Percentiles rank a stretch among this genome's conserved stretches.
phyloP scores from a whole-genome alignment of 495 filamentous ascomycete genomes.

The Daldinia concentrica region DNA sequence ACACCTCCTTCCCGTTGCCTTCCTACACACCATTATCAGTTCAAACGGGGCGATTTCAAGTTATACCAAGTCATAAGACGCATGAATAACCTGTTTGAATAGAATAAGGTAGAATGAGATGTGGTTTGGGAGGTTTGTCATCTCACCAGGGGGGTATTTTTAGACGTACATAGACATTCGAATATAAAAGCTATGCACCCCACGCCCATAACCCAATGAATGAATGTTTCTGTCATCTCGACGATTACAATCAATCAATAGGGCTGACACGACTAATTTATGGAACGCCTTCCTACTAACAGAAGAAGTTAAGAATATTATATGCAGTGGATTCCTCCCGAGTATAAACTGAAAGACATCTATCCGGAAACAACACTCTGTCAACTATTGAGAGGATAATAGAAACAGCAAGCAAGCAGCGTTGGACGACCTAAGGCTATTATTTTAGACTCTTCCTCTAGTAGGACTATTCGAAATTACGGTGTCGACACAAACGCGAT shows the following conservation, averaged over 20 bases:
- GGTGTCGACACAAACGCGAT: slow-evolving; percentile 17
- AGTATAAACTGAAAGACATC: slow-evolving; percentile 8
- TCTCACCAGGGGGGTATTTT: slow-evolving; percentile 30
- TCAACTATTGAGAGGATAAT: background rate
- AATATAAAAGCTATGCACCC: slow-evolving; percentile 42
- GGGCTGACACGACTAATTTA: slow-evolving; percentile 15
- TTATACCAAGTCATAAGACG: slow-evolving; percentile 47
- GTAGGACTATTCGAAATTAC: slow-evolving; percentile 14
- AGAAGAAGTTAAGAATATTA: background rate
- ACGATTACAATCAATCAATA: slow-evolving; percentile 26
- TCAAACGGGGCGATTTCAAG: slow-evolving; percentile 37
- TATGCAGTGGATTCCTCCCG: background rate
- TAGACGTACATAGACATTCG: slow-evolving; percentile 36
- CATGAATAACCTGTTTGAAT: slow-evolving; percentile 31
- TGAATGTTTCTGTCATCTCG: slow-evolving; percentile 23
- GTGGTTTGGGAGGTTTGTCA: slow-evolving; percentile 22
- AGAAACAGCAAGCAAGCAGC: background rate
- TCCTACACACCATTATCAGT: slow-evolving; percentile 44
- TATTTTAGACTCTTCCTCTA: background rate
- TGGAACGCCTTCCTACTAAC: background rate
- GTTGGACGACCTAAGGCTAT: background rate
- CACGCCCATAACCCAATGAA: slow-evolving; percentile 38
- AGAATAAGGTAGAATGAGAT: slow-evolving; percentile 23
- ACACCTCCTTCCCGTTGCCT: slow-evolving; percentile 35
- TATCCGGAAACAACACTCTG: background rate